phyloP scores from a whole-genome alignment of 108 stramenopile genomes.

The Bacterosira constricta region DNA sequence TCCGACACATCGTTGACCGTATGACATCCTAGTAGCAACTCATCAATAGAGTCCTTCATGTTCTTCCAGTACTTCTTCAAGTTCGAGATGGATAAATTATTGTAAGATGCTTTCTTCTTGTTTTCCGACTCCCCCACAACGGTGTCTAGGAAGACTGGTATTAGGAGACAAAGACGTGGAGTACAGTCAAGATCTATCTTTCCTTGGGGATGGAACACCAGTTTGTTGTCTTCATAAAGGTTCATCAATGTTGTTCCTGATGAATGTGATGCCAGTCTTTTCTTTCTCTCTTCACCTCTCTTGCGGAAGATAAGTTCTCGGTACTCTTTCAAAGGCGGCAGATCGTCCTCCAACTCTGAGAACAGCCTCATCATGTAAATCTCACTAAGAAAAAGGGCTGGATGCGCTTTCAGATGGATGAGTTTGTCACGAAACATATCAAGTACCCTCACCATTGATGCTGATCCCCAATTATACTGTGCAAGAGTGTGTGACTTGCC shows the following conservation, averaged over 20 bases:
- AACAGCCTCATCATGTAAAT: conserved; percentile 6
- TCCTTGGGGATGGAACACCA: not conserved
- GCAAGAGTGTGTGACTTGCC: conserved; percentile 3
- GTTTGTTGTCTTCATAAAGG: not conserved
- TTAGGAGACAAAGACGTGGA: not conserved
- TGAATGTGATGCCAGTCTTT: not conserved
- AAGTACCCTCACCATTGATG: not conserved
- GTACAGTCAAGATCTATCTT: not conserved
- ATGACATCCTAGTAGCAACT: not conserved
- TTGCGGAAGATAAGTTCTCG: not conserved
- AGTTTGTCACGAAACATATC: not conserved
- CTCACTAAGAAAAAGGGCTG: not conserved
- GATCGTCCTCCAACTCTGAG: not conserved
- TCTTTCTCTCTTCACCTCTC: too few relatives aligned
- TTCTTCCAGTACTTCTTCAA: not conserved
- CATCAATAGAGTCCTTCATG: too few relatives aligned
- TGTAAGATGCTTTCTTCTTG: not conserved
- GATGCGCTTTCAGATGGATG: not conserved
- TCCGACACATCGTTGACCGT: not conserved
- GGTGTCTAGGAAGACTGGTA: not conserved
- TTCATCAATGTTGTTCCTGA: not conserved
- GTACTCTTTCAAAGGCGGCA: conserved; percentile 7
- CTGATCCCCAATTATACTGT: not conserved
- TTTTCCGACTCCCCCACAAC: not conserved
- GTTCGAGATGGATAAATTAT: not conserved